Conservation (phyloP, 371 early-diverging fungal species). For the Rhizopus delemar region DNA sequence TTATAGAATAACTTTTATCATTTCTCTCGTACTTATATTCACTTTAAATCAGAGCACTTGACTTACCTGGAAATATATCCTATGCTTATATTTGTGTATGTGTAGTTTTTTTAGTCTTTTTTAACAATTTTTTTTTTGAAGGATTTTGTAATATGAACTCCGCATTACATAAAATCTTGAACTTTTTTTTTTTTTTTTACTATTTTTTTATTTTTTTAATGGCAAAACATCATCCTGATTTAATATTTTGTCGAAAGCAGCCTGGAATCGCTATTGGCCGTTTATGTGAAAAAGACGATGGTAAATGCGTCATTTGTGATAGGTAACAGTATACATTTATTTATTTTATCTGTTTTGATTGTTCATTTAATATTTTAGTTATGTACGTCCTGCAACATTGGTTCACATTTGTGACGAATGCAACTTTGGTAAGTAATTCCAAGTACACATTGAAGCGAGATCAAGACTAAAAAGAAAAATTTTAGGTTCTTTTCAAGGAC, state of each 20-base stretch:
- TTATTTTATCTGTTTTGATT: not conserved
- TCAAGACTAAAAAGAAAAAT: not conserved
- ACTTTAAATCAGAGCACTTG: too few species aligned
- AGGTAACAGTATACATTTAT: constrained; percentile 53
- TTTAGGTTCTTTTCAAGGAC: constrained; percentile 79
- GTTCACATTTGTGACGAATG: constrained; percentile 97
- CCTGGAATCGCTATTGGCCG: constrained; percentile 96
- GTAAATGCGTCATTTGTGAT: constrained; percentile 95
- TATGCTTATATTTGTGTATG: too few species aligned
- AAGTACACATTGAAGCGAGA: not conserved
- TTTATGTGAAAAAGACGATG: constrained; percentile 93
- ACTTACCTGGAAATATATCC: too few species aligned
- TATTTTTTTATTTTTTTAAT: constrained; percentile 36
- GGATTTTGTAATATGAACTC: not conserved
- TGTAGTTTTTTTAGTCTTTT: too few species aligned
- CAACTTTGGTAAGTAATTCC: constrained; percentile 74
- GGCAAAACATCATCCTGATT: constrained; percentile 92
- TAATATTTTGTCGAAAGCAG: constrained; percentile 95
- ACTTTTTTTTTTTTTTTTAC: constrained; percentile 8
- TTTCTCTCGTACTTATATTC: too few species aligned
- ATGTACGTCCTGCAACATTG: constrained; percentile 85
- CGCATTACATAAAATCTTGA: not conserved
- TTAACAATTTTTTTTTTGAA: too few species aligned
- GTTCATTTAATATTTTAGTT: constrained; percentile 32
- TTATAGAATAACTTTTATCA: too few species aligned